A percentile compares a stretch with the other conserved stretches of the same genome.
Conservation (phyloP, 176 grass and related monocot genomes). For the Aegilops bicornis region DNA sequence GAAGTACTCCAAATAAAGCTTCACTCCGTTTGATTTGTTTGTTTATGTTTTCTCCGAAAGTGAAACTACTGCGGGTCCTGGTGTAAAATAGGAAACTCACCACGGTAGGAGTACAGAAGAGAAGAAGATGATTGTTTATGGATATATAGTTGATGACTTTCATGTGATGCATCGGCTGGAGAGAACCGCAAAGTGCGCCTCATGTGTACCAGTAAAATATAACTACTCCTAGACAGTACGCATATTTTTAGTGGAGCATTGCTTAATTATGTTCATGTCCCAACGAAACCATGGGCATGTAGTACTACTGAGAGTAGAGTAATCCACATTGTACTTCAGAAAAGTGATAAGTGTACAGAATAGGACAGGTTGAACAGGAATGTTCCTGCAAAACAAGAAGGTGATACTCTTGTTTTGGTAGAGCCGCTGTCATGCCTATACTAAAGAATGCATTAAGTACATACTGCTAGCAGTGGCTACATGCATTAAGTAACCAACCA, state of each 20-base stretch:
- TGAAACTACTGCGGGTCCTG: neutral
- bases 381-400: neutral
- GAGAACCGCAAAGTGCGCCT: neutral
- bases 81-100: too few species aligned
- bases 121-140: slow-evolving; percentile 23
- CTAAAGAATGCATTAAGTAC: neutral
- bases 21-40: slow-evolving; percentile 27
- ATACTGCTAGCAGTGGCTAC: too few species aligned
- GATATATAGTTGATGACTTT: slow-evolving; percentile 38
- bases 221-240: too few species aligned
- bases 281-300: slow-evolving; percentile 20
- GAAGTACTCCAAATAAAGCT: neutral
- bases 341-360: neutral
- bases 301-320: neutral
- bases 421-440: neutral
- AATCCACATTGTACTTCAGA: neutral
- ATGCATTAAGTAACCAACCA: too few species aligned
- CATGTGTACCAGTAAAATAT: neutral
- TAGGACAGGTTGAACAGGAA: neutral
- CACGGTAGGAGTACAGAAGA: too few species aligned
- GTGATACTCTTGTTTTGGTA: neutral
- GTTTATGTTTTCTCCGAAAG: slow-evolving; percentile 37
- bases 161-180: slow-evolving; percentile 19
- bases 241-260: neutral
- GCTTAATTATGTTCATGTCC: slow-evolving; percentile 22